A percentile compares a stretch with the other conserved stretches of the same genome.
phyloP scores from a whole-genome alignment of 495 filamentous ascomycete species.

The Aspergillus campestris region DNA sequence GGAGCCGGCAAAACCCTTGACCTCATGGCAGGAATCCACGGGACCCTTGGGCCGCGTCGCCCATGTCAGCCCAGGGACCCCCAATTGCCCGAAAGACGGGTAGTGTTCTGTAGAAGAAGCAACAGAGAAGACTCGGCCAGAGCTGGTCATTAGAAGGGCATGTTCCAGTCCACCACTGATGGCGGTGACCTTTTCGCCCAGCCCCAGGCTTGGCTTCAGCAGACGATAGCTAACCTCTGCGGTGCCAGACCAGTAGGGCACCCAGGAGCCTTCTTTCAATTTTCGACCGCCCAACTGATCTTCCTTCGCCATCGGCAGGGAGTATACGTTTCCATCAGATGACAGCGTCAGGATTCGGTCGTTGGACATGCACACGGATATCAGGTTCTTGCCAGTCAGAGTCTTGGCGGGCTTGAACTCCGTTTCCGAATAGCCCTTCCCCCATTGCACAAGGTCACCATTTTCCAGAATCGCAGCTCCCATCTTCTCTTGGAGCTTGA shows the following conservation, averaged over 20 bases:
- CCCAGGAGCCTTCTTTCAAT: slow-evolving; percentile 56
- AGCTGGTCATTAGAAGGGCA: slow-evolving; percentile 73
- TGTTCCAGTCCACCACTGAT: slow-evolving; percentile 78
- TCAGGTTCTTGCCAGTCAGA: slow-evolving; percentile 71
- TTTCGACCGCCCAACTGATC: slow-evolving; percentile 62
- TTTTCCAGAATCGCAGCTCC: slow-evolving; percentile 85
- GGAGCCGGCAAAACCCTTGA: slow-evolving; percentile 53
- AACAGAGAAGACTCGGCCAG: slow-evolving; percentile 76
- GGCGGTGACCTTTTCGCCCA: slow-evolving; percentile 65
- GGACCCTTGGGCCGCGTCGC: slow-evolving; percentile 64
- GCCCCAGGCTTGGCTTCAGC: slow-evolving; percentile 58
- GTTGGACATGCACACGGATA: slow-evolving; percentile 60
- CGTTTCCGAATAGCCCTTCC: slow-evolving; percentile 57
- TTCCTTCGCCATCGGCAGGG: slow-evolving; percentile 63
- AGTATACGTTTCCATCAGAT: slow-evolving; percentile 74
- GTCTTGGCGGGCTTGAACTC: slow-evolving; percentile 56
- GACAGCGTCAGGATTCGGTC: slow-evolving; percentile 79
- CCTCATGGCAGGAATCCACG: slow-evolving; percentile 73
- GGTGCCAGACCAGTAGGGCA: slow-evolving; percentile 58
- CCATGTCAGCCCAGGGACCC: slow-evolving; percentile 75
- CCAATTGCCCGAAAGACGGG: slow-evolving; percentile 77
- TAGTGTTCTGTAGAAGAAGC: slow-evolving; percentile 70
- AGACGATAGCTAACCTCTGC: slow-evolving; percentile 61
- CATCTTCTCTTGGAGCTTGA: slow-evolving; percentile 75
- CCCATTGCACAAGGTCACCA: slow-evolving; percentile 91